Conservation (phyloP, 495 filamentous ascomycete species). For the Aspergillus bertholletiae region DNA sequence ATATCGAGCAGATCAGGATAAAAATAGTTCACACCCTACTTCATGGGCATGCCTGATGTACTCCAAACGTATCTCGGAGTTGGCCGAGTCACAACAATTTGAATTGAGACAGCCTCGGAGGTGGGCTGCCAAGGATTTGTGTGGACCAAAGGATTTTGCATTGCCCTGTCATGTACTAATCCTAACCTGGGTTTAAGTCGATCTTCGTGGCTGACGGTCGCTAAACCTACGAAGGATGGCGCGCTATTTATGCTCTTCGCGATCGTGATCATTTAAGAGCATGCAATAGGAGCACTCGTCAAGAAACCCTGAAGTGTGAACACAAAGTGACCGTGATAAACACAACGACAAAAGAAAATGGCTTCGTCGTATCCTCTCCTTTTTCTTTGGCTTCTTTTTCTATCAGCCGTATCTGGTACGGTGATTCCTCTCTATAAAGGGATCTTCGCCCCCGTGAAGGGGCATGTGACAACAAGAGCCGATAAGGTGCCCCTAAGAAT, state of each 20-base stretch:
- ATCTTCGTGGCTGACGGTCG: neutral
- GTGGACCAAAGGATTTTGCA: neutral
- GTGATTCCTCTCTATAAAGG: neutral
- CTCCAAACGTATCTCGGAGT: too few species aligned
- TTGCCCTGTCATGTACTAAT: neutral
- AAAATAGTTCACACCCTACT: too few species aligned
- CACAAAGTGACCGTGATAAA: neutral
- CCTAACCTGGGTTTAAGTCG: too few species aligned
- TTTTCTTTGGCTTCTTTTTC: neutral
- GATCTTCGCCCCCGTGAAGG: neutral
- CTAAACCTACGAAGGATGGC: neutral
- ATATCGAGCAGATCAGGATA: too few species aligned
- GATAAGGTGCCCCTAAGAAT: constrained; percentile 31
- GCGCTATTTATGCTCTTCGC: neutral
- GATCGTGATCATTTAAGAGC: neutral
- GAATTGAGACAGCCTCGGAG: neutral
- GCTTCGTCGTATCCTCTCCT: neutral
- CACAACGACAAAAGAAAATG: neutral
- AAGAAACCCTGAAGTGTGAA: neutral
- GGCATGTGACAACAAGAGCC: neutral
- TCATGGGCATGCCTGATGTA: too few species aligned
- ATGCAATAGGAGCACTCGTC: neutral
- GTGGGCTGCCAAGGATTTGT: neutral
- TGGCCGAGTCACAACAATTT: neutral
- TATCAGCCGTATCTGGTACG: neutral